Evolutionary conservation across 345 rosid species (phyloP).

Genomic region (Corymbia maculata): DNA sequence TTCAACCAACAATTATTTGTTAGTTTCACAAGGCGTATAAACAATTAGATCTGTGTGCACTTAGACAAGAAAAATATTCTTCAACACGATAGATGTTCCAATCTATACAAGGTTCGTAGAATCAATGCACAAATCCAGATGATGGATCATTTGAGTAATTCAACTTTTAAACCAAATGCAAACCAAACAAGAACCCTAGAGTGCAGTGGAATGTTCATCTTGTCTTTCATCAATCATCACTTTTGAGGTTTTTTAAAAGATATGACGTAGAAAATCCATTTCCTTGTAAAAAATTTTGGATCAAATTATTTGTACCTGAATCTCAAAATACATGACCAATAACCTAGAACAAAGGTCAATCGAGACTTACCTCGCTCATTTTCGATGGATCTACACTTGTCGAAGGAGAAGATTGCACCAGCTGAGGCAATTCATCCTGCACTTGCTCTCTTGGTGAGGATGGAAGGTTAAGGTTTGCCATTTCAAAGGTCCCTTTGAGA

Average conservation of each 20-base stretch:
- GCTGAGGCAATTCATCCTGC: accelerated
- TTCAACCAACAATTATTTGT: background rate
- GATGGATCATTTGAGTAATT: background rate
- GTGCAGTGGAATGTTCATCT: background rate
- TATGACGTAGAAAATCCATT: background rate
- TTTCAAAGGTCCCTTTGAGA: background rate
- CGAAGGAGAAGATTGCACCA: background rate
- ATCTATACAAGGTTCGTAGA: background rate
- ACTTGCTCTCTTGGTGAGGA: background rate
- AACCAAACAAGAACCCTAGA: background rate
- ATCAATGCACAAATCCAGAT: background rate
- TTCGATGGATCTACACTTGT: background rate
- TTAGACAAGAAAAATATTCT: background rate
- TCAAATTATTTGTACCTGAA: background rate
- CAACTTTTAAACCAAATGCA: background rate
- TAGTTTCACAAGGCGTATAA: background rate
- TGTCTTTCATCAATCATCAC: background rate
- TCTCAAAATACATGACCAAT: background rate
- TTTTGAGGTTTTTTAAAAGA: background rate
- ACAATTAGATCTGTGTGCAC: background rate
- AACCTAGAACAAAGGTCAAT: background rate
- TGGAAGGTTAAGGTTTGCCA: background rate
- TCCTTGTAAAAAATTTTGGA: background rate
- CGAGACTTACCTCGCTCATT: background rate
- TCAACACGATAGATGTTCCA: background rate